Conservation (phyloP, 371 early-diverging fungal species). For the Mucor piriformis region DNA sequence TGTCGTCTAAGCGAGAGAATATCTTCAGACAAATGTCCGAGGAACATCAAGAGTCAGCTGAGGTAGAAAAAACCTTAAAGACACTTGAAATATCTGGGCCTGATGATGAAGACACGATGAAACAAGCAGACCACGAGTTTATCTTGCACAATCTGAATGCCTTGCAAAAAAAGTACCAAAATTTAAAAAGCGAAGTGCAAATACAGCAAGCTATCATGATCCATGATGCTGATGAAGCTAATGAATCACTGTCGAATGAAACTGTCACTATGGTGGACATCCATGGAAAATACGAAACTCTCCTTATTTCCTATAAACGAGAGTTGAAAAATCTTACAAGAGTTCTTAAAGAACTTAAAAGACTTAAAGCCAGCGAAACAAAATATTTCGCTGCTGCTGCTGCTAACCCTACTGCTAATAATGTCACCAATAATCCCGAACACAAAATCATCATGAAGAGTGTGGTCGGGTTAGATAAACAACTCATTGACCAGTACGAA, state of each 20-base stretch:
- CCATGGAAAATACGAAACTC: constrained; percentile 12
- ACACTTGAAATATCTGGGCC: constrained; percentile 12
- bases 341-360: constrained; percentile 23
- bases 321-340: constrained; percentile 16
- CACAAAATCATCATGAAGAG: constrained; percentile 22
- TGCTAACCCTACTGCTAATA: neutral
- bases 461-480: constrained; percentile 21
- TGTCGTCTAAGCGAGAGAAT: constrained; percentile 16
- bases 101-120: neutral
- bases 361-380: constrained; percentile 13
- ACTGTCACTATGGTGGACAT: constrained; percentile 1
- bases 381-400: neutral
- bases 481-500: constrained; percentile 30
- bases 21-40: constrained; percentile 24
- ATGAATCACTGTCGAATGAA: neutral
- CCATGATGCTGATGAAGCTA: neutral
- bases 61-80: constrained; percentile 21
- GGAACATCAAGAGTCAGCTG: constrained; percentile 16
- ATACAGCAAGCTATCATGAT: constrained; percentile 1
- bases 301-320: constrained; percentile 15
- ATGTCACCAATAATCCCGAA: constrained; percentile 9
- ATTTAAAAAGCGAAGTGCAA: constrained; percentile 3
- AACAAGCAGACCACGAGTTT: constrained; percentile 5
- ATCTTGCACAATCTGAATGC: constrained; percentile 9
- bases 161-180: constrained; percentile 21